phyloP scores from a whole-genome alignment of 2,329 filamentous ascomycete genomes.

The Fusarium incarnatum region DNA sequence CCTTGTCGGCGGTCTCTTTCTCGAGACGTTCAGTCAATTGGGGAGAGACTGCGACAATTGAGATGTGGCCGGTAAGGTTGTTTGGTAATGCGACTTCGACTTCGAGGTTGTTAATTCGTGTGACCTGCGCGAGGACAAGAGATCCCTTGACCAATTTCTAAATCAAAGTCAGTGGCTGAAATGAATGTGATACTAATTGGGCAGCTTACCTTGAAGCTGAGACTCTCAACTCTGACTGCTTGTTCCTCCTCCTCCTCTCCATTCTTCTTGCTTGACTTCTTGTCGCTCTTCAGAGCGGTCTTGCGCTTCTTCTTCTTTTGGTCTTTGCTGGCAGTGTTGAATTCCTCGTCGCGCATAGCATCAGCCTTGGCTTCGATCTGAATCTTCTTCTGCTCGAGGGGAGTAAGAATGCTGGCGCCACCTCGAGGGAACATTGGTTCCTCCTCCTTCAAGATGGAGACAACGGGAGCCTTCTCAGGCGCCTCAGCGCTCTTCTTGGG shows the following conservation, averaged over 20 bases:
- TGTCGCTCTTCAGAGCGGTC: conserved; percentile 62
- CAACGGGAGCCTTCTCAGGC: conserved; percentile 51
- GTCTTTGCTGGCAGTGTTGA: conserved; percentile 60
- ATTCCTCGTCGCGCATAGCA: conserved; percentile 87
- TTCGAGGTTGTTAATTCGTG: conserved; percentile 81
- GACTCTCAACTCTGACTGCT: conserved; percentile 80
- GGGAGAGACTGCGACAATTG: conserved; percentile 91
- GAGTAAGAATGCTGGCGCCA: conserved; percentile 89
- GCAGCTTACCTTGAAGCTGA: conserved; percentile 83
- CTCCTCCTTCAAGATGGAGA: conserved; percentile 74
- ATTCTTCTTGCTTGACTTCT: conserved; percentile 61
- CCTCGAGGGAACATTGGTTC: conserved; percentile 93
- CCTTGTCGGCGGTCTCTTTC: conserved; percentile 66
- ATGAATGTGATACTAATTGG: neutral
- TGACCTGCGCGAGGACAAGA: conserved; percentile 87
- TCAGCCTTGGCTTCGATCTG: conserved; percentile 92
- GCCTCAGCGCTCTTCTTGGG: conserved; percentile 48
- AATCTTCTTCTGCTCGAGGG: conserved; percentile 96
- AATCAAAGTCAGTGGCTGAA: conserved; percentile 41
- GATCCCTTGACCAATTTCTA: conserved; percentile 88
- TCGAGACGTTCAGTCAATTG: conserved; percentile 81
- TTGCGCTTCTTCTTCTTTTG: conserved; percentile 68
- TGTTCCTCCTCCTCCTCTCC: conserved; percentile 56
- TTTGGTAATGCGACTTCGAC: conserved; percentile 89
- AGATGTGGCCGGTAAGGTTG: conserved; percentile 89